Evolutionary conservation across 2,329 filamentous ascomycete species (phyloP).

Genomic region (Westerdykella ornata): DNA sequence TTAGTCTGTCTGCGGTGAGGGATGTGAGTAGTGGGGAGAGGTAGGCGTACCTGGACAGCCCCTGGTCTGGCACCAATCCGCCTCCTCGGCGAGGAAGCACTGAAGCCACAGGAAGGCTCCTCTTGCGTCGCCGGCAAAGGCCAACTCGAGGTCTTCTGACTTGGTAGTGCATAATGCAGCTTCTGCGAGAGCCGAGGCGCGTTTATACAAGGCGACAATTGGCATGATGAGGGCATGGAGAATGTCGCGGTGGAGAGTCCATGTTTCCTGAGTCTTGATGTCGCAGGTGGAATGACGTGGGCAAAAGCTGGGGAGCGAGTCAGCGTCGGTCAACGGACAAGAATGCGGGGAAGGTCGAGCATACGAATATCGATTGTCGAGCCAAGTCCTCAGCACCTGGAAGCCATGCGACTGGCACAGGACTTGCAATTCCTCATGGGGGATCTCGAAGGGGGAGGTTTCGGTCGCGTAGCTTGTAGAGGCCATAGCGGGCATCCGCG

Average conservation of each 20-base stretch:
- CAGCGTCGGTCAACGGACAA: neutral
- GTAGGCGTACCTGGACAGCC: slow-evolving; percentile 45
- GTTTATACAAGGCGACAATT: slow-evolving; percentile 51
- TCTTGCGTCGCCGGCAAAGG: slow-evolving; percentile 51
- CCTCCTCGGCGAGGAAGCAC: slow-evolving; percentile 52
- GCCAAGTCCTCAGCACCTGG: slow-evolving; percentile 38
- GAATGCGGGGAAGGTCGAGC: too few relatives aligned
- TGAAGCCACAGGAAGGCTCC: slow-evolving; percentile 54
- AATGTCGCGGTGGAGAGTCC: slow-evolving; percentile 52
- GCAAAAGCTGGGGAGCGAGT: slow-evolving; percentile 38
- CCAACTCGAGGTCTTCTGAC: slow-evolving; percentile 50
- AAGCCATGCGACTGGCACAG: slow-evolving; percentile 40
- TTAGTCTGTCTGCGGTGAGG: neutral
- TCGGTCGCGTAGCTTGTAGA: slow-evolving; percentile 1
- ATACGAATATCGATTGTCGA: slow-evolving; percentile 10
- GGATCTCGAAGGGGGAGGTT: slow-evolving; percentile 38
- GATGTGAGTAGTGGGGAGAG: too few relatives aligned
- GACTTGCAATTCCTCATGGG: slow-evolving; percentile 37
- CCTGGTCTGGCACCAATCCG: slow-evolving; percentile 51
- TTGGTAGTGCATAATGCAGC: slow-evolving; percentile 44
- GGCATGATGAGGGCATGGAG: slow-evolving; percentile 54
- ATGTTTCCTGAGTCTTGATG: slow-evolving; percentile 32
- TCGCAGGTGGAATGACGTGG: slow-evolving; percentile 33
- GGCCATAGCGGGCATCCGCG: neutral
- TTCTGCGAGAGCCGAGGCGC: slow-evolving; percentile 49